A percentile compares a stretch with the other conserved stretches of the same genome.
These are phyloP conservation scores for Colletotrichum truncatum DNA, from an alignment of 2,329 filamentous ascomycete genomes.

Conservation along the genomic window DNA sequence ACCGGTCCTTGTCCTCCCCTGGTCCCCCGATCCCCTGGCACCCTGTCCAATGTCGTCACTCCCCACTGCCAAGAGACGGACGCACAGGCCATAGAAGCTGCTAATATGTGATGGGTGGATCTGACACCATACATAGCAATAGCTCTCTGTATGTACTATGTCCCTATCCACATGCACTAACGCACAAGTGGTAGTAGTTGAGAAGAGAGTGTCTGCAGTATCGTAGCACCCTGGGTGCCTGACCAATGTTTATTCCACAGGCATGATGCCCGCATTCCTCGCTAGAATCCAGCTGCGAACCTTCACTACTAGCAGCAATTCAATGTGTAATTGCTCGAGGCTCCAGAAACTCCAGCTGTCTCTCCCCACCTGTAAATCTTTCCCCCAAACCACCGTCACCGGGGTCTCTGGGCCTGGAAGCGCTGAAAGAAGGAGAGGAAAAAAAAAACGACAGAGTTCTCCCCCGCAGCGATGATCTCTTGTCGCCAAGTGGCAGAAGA, in stretches of 20 bases:
- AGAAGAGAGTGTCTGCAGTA: too few relatives aligned
- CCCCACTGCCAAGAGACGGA: slow-evolving; percentile 2
- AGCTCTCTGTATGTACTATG: too few relatives aligned
- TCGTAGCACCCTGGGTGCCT: not conserved
- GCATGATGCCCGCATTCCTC: slow-evolving; percentile 28
- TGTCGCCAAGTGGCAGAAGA: not conserved
- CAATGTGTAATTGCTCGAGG: not conserved
- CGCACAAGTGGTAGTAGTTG: too few relatives aligned
- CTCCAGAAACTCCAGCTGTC: not conserved
- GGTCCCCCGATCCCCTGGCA: not conserved
- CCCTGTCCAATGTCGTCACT: slow-evolving; percentile 27
- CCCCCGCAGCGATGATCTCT: slow-evolving; percentile 14
- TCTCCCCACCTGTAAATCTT: not conserved
- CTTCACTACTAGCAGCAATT: too few relatives aligned
- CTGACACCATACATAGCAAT: too few relatives aligned
- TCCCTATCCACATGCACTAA: too few relatives aligned
- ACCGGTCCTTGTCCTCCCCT: not conserved
- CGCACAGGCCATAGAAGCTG: slow-evolving; percentile 13
- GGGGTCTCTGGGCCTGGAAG: not conserved
- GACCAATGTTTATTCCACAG: slow-evolving; percentile 6
- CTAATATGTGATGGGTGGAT: not conserved
- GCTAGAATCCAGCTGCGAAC: not conserved
- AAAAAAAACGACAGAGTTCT: not conserved
- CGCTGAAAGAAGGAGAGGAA: not conserved
- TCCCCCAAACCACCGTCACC: not conserved